A percentile compares a stretch with the other conserved stretches of the same genome.
These are phyloP conservation scores for Penicillium sp. DNA, from an alignment of 2,329 filamentous ascomycete genomes.

Conservation along the genomic window DNA sequence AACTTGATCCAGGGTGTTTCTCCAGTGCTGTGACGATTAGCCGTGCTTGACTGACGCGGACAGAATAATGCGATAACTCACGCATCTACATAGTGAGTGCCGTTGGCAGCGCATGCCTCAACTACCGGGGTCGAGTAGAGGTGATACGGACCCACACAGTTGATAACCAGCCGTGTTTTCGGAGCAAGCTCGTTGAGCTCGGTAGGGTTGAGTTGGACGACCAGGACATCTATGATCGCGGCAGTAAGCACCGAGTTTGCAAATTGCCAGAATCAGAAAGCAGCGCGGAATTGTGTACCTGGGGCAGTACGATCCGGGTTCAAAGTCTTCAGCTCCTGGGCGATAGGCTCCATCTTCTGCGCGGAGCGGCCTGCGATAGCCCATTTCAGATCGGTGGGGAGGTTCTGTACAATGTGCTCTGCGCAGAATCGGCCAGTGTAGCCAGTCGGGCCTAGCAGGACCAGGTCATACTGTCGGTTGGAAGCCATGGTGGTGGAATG, in stretches of 20 bases:
- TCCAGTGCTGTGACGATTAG: constrained; percentile 48
- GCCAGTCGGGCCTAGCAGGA: constrained; percentile 67
- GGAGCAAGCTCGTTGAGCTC: constrained; percentile 52
- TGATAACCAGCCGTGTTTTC: constrained; percentile 58
- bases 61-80: constrained; percentile 25
- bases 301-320: constrained; percentile 69
- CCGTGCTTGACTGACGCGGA: neutral
- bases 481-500: constrained; percentile 35
- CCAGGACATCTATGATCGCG: constrained; percentile 41
- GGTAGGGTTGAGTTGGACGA: constrained; percentile 47
- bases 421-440: constrained; percentile 78
- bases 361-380: constrained; percentile 79
- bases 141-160: constrained; percentile 61
- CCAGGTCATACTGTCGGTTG: constrained; percentile 58
- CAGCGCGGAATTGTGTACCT: constrained; percentile 46
- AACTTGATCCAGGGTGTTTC: constrained; percentile 62
- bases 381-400: constrained; percentile 79
- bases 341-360: constrained; percentile 67
- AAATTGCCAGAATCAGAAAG: neutral
- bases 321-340: constrained; percentile 61
- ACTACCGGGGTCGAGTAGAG: constrained; percentile 62
- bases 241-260: constrained; percentile 3
- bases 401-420: constrained; percentile 66
- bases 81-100: constrained; percentile 66
- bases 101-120: constrained; percentile 60